Percentiles rank a stretch among this genome's conserved stretches.
Evolutionary conservation across 1,139 yeast species (phyloP).

Genomic region (Candida labiduridarum): DNA sequence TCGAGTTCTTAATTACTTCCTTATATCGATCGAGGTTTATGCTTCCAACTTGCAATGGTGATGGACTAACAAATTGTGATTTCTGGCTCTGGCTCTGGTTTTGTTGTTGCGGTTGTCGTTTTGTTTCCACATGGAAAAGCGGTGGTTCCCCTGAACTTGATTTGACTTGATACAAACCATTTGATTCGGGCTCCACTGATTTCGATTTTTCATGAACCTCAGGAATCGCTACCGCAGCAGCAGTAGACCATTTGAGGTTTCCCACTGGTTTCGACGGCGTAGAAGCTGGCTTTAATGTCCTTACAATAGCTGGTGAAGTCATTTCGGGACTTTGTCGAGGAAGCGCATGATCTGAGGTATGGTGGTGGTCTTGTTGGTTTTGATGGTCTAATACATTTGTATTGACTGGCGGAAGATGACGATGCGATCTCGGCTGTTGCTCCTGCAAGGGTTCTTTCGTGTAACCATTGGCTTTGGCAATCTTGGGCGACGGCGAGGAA

Average conservation of each 20-base stretch:
- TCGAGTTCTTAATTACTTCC: slow-evolving; percentile 35
- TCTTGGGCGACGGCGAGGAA: slow-evolving; percentile 5
- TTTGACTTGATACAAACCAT: slow-evolving; percentile 8
- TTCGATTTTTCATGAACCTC: slow-evolving; percentile 11
- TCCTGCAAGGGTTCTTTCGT: neutral
- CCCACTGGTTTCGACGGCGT: slow-evolving; percentile 67
- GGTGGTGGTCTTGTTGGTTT: neutral
- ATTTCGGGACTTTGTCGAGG: slow-evolving; percentile 23
- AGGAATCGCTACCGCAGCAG: slow-evolving; percentile 47
- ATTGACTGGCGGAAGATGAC: neutral
- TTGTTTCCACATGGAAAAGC: neutral
- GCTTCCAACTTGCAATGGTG: slow-evolving; percentile 8
- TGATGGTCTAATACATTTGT: slow-evolving; percentile 1
- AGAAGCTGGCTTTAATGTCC: slow-evolving; percentile 67
- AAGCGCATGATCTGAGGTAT: slow-evolving; percentile 5
- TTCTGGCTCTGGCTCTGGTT: neutral
- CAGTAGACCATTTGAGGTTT: slow-evolving; percentile 70
- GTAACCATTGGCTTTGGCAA: slow-evolving; percentile 5
- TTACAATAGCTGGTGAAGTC: slow-evolving; percentile 36
- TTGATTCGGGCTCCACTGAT: slow-evolving; percentile 8
- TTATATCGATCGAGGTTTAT: slow-evolving; percentile 13
- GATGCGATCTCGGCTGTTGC: neutral
- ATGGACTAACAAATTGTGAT: neutral
- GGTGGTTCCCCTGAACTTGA: slow-evolving; percentile 4
- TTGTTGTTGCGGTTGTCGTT: slow-evolving; percentile 4